Percentiles rank a stretch among this genome's conserved stretches.
phyloP scores from a whole-genome alignment of 2,329 filamentous ascomycete genomes.

The Orbilia brochopaga region DNA sequence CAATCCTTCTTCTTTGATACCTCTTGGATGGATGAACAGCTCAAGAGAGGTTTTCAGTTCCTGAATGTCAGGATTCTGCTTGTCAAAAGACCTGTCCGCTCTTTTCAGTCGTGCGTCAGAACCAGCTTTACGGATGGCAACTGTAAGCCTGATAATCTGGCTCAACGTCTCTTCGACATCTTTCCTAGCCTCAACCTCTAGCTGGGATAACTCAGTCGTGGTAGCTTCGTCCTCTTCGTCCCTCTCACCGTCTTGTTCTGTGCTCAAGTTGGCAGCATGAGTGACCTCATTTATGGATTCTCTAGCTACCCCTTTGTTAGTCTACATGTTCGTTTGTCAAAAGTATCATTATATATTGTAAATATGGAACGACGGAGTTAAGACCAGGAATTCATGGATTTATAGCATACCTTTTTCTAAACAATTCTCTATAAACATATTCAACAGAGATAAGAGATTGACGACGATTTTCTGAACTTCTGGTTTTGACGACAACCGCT shows the following conservation, averaged over 20 bases:
- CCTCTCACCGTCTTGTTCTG: not conserved
- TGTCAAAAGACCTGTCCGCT: constrained; percentile 14
- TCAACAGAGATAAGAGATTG: constrained; percentile 28
- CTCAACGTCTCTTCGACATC: constrained; percentile 3
- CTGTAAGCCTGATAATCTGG: constrained; percentile 14
- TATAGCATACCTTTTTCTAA: not conserved
- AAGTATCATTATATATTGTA: not conserved
- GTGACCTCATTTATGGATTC: not conserved
- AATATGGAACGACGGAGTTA: not conserved
- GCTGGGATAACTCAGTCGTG: not conserved
- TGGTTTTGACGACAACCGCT: constrained; percentile 19
- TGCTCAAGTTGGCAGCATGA: not conserved
- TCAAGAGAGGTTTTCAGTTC: not conserved
- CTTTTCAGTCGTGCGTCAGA: constrained; percentile 4
- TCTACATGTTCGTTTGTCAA: not conserved
- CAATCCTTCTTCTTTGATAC: constrained; percentile 1
- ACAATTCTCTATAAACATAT: constrained; percentile 18
- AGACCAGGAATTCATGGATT: too few relatives aligned
- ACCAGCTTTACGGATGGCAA: constrained; percentile 17
- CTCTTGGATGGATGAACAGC: constrained; percentile 12
- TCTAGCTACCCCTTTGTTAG: not conserved
- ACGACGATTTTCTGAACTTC: constrained; percentile 21
- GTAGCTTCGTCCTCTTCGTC: not conserved
- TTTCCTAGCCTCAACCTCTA: constrained; percentile 1
- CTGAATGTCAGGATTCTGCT: not conserved